Conservation (phyloP, 148 eudicot genomes). For the Vaccinium macrocarpon region DNA sequence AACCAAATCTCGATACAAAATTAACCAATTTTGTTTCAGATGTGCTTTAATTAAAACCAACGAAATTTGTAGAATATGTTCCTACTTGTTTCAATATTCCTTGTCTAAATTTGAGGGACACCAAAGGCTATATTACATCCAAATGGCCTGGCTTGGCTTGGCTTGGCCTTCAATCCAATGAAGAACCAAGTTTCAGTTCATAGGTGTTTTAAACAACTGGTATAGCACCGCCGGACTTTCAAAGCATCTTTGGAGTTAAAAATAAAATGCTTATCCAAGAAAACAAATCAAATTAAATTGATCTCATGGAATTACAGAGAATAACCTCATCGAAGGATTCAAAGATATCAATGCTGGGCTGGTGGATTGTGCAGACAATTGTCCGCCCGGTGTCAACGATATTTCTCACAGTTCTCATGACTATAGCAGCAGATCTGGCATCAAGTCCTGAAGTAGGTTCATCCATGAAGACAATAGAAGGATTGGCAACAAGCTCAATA, state of each 20-base stretch:
- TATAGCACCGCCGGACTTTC: not conserved
- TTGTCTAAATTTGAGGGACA: not conserved
- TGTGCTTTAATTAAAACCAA: not conserved
- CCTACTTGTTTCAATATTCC: not conserved
- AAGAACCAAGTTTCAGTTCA: not conserved
- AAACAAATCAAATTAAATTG: not conserved
- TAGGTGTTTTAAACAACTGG: not conserved
- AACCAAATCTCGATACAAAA: not conserved
- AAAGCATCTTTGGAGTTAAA: not conserved
- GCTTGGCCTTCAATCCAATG: not conserved
- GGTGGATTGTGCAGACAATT: slow-evolving; percentile 98
- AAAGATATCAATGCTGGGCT: slow-evolving; percentile 94
- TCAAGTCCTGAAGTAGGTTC: slow-evolving; percentile 99
- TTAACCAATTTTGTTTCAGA: not conserved
- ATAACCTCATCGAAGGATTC: slow-evolving; percentile 96
- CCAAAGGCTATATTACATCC: not conserved
- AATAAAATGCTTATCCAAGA: not conserved
- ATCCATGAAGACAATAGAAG: slow-evolving; percentile 98
- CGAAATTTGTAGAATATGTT: not conserved
- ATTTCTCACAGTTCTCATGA: slow-evolving; percentile 97
- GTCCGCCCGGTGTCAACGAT: slow-evolving; percentile 94
- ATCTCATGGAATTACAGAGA: not conserved
- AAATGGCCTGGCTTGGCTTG: not conserved
- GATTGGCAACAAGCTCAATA: slow-evolving; percentile 96
- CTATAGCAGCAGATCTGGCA: slow-evolving; percentile 98